Evolutionary conservation across 176 grass and related monocot genomes (phyloP).

Genomic region (Oryza coarctata): DNA sequence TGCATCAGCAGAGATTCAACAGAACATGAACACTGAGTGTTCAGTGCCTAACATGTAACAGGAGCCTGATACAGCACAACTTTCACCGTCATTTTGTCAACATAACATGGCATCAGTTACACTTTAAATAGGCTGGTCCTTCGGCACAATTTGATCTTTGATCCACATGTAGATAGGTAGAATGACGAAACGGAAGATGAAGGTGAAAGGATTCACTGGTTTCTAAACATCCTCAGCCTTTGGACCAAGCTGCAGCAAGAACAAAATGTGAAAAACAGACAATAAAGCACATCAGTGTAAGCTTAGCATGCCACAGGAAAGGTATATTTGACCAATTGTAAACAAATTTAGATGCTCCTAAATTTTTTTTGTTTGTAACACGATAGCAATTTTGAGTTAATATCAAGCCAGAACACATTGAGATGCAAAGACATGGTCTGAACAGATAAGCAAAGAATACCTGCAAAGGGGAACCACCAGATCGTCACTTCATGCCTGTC

Average conservation of each 20-base stretch:
- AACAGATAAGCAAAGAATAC: conserved; percentile 9
- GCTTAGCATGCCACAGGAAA: neutral
- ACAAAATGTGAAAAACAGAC: neutral
- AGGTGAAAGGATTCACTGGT: conserved; percentile 59
- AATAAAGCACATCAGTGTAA: neutral
- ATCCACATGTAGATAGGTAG: conserved; percentile 77
- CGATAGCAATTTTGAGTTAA: neutral
- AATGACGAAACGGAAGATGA: conserved; percentile 45
- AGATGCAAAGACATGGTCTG: neutral
- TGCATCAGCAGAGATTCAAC: too few relatives aligned
- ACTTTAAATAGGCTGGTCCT: conserved; percentile 39
- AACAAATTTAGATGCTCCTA: neutral
- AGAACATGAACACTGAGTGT: neutral
- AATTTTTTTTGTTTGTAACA: neutral
- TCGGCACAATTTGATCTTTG: conserved; percentile 63
- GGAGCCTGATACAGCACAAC: neutral
- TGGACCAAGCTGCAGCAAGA: conserved; percentile 56
- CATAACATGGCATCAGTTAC: neutral
- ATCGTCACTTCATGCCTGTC: conserved; percentile 49
- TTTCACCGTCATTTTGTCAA: neutral
- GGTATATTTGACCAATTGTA: neutral
- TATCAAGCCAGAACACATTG: neutral
- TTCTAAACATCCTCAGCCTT: conserved; percentile 60
- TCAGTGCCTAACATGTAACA: neutral
- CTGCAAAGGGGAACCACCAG: conserved; percentile 63